phyloP scores from a whole-genome alignment of 1,139 yeast genomes.

The Geotrichum citri-aurantii region DNA sequence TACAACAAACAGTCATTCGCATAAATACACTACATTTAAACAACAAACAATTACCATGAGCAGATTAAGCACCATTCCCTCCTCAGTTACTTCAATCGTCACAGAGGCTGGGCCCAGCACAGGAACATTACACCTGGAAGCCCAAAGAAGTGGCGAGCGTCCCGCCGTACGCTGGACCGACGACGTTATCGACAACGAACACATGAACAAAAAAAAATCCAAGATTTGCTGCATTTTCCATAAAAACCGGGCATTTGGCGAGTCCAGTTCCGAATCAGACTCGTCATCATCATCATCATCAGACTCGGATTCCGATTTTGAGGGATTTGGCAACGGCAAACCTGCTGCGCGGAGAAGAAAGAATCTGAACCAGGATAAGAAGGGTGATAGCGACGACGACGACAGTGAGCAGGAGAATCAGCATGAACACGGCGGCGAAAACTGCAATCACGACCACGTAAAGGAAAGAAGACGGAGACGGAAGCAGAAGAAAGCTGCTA shows the following conservation, averaged over 20 bases:
- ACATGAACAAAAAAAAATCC: constrained; percentile 79
- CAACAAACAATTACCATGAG: neutral
- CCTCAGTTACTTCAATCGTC: neutral
- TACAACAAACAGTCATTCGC: neutral
- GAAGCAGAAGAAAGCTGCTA: neutral
- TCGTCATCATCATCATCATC: constrained; percentile 41
- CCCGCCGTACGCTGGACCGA: constrained; percentile 69
- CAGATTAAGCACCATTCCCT: neutral
- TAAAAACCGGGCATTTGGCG: constrained; percentile 70
- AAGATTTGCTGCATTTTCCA: constrained; percentile 94
- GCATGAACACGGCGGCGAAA: constrained; percentile 16
- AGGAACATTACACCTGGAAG: constrained; percentile 9
- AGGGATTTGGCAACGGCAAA: constrained; percentile 14
- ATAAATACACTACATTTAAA: neutral
- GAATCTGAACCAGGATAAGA: neutral
- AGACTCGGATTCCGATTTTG: constrained; percentile 29
- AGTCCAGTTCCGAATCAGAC: constrained; percentile 44
- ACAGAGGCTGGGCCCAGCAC: constrained; percentile 1
- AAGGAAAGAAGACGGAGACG: constrained; percentile 18
- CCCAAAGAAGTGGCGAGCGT: constrained; percentile 5
- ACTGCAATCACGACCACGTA: constrained; percentile 17
- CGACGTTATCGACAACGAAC: constrained; percentile 83
- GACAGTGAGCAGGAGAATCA: constrained; percentile 8
- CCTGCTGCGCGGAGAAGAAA: neutral
- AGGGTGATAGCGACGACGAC: neutral